Percentiles rank a stretch among this genome's conserved stretches.
Evolutionary conservation across 176 grass and related monocot species (phyloP).

Genomic region (Oryza glaberrima): DNA sequence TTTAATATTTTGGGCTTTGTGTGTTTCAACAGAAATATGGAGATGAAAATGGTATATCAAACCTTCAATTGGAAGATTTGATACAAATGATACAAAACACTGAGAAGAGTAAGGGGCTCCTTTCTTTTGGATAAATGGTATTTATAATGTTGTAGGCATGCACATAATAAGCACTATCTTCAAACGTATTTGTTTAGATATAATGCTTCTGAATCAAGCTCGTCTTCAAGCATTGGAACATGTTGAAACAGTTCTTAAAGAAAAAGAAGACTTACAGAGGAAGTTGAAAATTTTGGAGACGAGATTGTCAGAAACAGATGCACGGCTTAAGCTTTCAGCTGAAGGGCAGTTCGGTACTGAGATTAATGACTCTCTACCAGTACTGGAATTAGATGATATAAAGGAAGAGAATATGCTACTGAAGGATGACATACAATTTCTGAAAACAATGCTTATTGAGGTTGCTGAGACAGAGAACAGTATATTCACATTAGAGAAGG

Average conservation of each 20-base stretch:
- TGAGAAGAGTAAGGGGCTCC: constrained; percentile 65
- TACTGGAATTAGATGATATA: constrained; percentile 53
- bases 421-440: constrained; percentile 59
- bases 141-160: constrained; percentile 17
- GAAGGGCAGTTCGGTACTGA: constrained; percentile 50
- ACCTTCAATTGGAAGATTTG: constrained; percentile 70
- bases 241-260: constrained; percentile 81
- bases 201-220: constrained; percentile 94
- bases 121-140: constrained; percentile 37
- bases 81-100: constrained; percentile 73
- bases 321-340: constrained; percentile 38
- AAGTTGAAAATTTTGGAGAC: constrained; percentile 72
- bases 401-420: constrained; percentile 70
- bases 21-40: constrained; percentile 34
- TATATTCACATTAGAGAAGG: constrained; percentile 69
- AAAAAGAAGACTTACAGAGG: constrained; percentile 75
- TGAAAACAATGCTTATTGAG: constrained; percentile 60
- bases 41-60: constrained; percentile 42
- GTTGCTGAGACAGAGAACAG: constrained; percentile 63
- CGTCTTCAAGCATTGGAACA: constrained; percentile 66
- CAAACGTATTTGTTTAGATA: constrained; percentile 62
- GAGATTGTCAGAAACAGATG: constrained; percentile 61
- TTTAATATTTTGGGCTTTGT: constrained; percentile 24
- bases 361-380: constrained; percentile 29
- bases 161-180: constrained; percentile 30